Evolutionary conservation across 140 eudicot species (phyloP).

Genomic region (Flaveria floridana): DNA sequence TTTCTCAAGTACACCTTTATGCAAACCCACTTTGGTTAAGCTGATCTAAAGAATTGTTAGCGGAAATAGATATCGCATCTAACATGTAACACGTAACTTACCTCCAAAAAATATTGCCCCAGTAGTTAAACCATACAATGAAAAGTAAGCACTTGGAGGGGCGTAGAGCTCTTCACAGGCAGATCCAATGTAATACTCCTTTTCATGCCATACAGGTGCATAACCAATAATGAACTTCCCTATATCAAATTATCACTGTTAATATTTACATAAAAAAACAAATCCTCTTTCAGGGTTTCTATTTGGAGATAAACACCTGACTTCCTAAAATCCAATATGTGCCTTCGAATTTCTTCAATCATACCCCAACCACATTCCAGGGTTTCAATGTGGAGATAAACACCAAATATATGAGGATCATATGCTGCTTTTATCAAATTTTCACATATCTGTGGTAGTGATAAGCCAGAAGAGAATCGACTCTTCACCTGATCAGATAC

Average conservation of each 20-base stretch:
- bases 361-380: slow-evolving; percentile 15
- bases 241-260: slow-evolving; percentile 17
- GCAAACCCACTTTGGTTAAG: slow-evolving; percentile 18
- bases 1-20: slow-evolving; percentile 76
- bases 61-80: too few species aligned
- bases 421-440: slow-evolving; percentile 11
- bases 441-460: slow-evolving; percentile 19
- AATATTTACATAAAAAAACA: too few species aligned
- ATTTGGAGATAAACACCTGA: slow-evolving; percentile 1
- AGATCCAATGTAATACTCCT: slow-evolving; percentile 78
- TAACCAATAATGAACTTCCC: slow-evolving; percentile 75
- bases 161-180: slow-evolving; percentile 77
- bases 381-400: slow-evolving; percentile 12
- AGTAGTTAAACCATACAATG: slow-evolving; percentile 62
- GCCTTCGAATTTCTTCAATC: slow-evolving; percentile 20
- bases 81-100: slow-evolving; percentile 17
- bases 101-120: slow-evolving; percentile 86
- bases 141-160: slow-evolving; percentile 88
- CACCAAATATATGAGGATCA: slow-evolving; percentile 19
- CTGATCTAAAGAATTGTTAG: slow-evolving; percentile 1
- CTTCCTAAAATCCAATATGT: slow-evolving; percentile 21
- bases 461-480: slow-evolving; percentile 14
- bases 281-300: too few species aligned
- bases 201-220: slow-evolving; percentile 69
- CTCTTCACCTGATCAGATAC: slow-evolving; percentile 18